A percentile compares a stretch with the other conserved stretches of the same genome.
Conservation (phyloP, 495 filamentous ascomycete species). For the Neurospora cerealis region DNA sequence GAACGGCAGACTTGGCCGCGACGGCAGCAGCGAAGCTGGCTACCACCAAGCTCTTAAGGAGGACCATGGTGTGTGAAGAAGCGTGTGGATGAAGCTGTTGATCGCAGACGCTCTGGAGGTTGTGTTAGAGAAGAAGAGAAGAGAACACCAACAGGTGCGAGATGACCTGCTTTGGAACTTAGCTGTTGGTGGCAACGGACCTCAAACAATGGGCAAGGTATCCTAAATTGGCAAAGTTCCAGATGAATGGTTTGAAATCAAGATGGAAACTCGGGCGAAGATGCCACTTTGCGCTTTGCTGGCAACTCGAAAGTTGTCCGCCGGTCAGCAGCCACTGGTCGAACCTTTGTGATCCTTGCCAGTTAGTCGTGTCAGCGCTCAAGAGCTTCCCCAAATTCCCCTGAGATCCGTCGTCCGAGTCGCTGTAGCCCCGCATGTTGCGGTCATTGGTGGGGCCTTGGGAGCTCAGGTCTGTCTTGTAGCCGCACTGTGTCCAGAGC, state of each 20-base stretch:
- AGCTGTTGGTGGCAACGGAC: not conserved
- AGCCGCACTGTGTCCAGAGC: not conserved
- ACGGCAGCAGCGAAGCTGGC: conserved; percentile 34
- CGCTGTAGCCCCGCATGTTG: not conserved
- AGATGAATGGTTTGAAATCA: conserved; percentile 22
- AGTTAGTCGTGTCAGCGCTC: not conserved
- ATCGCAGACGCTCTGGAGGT: not conserved
- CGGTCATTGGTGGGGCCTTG: not conserved
- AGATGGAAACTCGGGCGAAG: conserved; percentile 5
- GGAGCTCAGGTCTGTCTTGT: not conserved
- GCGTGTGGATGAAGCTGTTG: not conserved
- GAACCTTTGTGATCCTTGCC: conserved; percentile 4
- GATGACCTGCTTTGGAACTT: not conserved
- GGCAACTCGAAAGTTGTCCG: not conserved
- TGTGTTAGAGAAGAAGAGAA: not conserved
- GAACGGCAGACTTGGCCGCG: conserved; percentile 53
- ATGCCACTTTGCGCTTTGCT: conserved; percentile 26
- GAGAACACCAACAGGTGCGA: not conserved
- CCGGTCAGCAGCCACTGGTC: not conserved
- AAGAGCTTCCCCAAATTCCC: not conserved
- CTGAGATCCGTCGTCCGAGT: not conserved
- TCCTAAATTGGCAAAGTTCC: not conserved
- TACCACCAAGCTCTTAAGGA: conserved; percentile 44
- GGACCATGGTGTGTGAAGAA: conserved; percentile 29
- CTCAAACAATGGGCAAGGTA: not conserved